Conservation (phyloP, 352 stramenopile genomes). For the Phytophthora foliorum region DNA sequence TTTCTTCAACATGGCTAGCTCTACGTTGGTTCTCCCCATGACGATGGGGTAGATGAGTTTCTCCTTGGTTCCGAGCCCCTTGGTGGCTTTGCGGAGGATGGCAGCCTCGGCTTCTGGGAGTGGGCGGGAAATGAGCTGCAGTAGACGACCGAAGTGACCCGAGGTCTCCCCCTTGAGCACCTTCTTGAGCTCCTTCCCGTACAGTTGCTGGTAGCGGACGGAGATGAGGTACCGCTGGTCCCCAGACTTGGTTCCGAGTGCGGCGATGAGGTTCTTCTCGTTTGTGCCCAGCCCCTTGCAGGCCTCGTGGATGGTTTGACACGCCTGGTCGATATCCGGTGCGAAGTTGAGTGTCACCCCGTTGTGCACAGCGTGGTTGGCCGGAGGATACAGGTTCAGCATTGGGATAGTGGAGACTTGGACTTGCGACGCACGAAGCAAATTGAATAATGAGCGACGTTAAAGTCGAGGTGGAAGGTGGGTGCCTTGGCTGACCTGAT, state of each 20-base stretch:
- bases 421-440: slow-evolving; percentile 1
- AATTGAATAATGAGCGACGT: slow-evolving; percentile 20
- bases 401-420: slow-evolving; percentile 35
- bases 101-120: slow-evolving; percentile 75
- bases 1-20: slow-evolving; percentile 85
- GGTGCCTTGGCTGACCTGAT: too few species aligned
- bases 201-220: slow-evolving; percentile 73
- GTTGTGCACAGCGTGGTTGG: slow-evolving; percentile 69
- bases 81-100: slow-evolving; percentile 74
- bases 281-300: slow-evolving; percentile 78
- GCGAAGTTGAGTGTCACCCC: slow-evolving; percentile 54
- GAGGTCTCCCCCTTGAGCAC: slow-evolving; percentile 75
- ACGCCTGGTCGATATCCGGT: slow-evolving; percentile 59
- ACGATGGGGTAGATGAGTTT: slow-evolving; percentile 77
- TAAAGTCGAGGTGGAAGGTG: not conserved
- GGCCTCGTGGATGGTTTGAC: slow-evolving; percentile 69
- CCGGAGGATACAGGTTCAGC: slow-evolving; percentile 83
- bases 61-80: slow-evolving; percentile 75
- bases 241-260: slow-evolving; percentile 65
- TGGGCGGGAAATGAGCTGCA: slow-evolving; percentile 60
- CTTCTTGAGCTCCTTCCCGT: slow-evolving; percentile 60
- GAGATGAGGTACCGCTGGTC: slow-evolving; percentile 75
- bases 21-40: slow-evolving; percentile 72
- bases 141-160: slow-evolving; percentile 71
- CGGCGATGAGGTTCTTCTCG: slow-evolving; percentile 52